Base-by-base conservation (phyloP, 805 yeast species). In the Hanseniaspora mollemarum region DNA sequence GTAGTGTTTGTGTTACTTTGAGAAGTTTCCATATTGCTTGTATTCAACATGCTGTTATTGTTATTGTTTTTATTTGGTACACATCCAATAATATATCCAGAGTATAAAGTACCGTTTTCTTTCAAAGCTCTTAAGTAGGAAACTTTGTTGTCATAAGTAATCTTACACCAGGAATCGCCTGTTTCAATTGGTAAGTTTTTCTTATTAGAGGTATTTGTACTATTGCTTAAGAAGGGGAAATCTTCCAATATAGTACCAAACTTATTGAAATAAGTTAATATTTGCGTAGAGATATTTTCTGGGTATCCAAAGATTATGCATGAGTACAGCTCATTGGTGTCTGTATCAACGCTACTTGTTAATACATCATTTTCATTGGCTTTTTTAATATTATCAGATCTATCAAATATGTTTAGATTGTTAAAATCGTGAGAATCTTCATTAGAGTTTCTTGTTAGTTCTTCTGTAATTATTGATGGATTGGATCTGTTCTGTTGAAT, bases 291-390 rank as follows among this genome's bases (percentile, higher is more conserved):
- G 56, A 80, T 72, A 1, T 78, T 71, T 59, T 87, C 94, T 1
- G 94, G 87, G 62, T 86, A 90, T 1, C 97, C 97, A 66, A 83
- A 87, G 2, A 90, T 86, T 26, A 88, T 67, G 0, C 90, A 83
- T 0, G 95, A 83, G 43, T 78, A 71, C 51, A 79, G 87, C 9
- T 55, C 55, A 28, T 52, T 18, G 19, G 16, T 39, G 41, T 44
- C 44, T 39, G 51, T 28, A 1, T 51, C 31, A 16, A 37, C 15
- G n/a, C 49, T 16, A 31, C 54, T 24, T 15, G 6, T n/a, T 36
- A 10, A 29, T 24, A 29, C 36, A 32, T 13, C n/a, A 18, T 15
- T 33, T 16, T 51, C 24, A n/a, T 48, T 52, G 36, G 16, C 25
- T 39, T 46, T 31, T 15, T 24, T 52, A 24, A 35, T 15, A 16